These are phyloP conservation scores for Pythium scleroteichum DNA, from an alignment of 352 stramenopile species.

Conservation along the genomic window DNA sequence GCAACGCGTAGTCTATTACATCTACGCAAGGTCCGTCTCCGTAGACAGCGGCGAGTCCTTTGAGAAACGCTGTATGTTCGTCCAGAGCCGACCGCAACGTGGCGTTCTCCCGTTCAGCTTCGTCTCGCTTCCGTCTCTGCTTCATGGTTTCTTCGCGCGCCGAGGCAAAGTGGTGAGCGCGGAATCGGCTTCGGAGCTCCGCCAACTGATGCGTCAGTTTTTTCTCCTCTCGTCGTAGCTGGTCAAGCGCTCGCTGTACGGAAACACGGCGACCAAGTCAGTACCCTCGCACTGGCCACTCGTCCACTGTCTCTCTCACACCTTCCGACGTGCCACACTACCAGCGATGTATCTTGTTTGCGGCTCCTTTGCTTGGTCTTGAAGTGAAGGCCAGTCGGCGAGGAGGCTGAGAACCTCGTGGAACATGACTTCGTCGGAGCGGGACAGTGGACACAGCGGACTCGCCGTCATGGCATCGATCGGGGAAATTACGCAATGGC, in stretches of 20 bases:
- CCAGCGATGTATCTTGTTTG: neutral
- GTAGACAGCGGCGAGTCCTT: neutral
- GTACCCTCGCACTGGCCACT: too few relatives aligned
- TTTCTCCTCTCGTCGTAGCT: neutral
- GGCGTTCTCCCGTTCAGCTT: neutral
- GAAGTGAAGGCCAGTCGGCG: neutral
- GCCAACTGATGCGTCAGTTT: neutral
- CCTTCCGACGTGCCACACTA: neutral
- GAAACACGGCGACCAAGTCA: too few relatives aligned
- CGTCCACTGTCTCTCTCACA: neutral
- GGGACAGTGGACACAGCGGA: too few relatives aligned
- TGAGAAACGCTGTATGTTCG: neutral
- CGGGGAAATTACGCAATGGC: too few relatives aligned
- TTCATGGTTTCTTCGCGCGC: neutral
- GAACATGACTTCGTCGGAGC: constrained; percentile 2
- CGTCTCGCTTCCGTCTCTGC: neutral
- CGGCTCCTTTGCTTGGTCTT: neutral
- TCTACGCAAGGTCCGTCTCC: neutral
- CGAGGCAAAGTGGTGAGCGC: neutral
- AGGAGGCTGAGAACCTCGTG: constrained; percentile 2
- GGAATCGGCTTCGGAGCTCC: neutral
- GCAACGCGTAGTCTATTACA: neutral
- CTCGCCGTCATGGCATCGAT: too few relatives aligned
- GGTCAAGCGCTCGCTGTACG: neutral
- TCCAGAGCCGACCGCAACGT: neutral